Evolutionary conservation across 495 filamentous ascomycete genomes (phyloP).

Genomic region (Aspergillus bridgeri): DNA sequence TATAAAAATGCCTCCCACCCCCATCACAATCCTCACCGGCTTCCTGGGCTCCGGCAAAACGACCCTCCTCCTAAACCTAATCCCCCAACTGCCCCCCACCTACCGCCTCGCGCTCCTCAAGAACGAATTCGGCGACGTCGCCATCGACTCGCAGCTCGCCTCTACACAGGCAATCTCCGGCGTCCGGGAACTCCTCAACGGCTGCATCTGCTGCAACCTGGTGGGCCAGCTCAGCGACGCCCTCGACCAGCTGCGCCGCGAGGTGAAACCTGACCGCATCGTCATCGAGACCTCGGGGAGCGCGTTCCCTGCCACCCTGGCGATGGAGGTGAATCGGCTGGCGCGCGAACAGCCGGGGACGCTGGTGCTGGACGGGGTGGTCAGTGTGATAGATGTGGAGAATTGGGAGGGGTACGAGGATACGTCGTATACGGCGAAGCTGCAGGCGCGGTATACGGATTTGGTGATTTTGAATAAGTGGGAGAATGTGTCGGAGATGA

Average conservation of each 20-base stretch:
- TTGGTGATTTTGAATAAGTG: constrained; percentile 95
- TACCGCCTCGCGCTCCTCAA: constrained; percentile 94
- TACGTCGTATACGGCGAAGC: constrained; percentile 79
- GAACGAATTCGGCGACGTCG: constrained; percentile 96
- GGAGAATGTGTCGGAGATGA: constrained; percentile 67
- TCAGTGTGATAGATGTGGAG: constrained; percentile 92
- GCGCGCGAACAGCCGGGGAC: constrained; percentile 48
- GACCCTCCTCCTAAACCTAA: constrained; percentile 82
- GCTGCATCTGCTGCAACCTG: constrained; percentile 98
- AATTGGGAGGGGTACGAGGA: constrained; percentile 97
- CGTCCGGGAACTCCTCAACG: constrained; percentile 86
- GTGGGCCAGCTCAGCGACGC: constrained; percentile 85
- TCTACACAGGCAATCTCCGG: constrained; percentile 77
- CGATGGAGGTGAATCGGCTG: constrained; percentile 89
- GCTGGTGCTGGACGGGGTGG: constrained; percentile 83
- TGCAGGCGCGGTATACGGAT: constrained; percentile 89
- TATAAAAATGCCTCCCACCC: constrained; percentile 60
- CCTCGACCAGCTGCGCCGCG: constrained; percentile 62
- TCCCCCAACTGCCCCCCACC: constrained; percentile 72
- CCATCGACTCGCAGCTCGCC: constrained; percentile 87
- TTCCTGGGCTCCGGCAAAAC: constrained; percentile 95
- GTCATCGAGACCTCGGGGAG: constrained; percentile 88
- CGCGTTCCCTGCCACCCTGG: constrained; percentile 85
- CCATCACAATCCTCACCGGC: constrained; percentile 91
- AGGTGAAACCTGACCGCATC: constrained; percentile 71